Conservation (phyloP, 148 eudicot genomes). For the Salicornia ramosissima region DNA sequence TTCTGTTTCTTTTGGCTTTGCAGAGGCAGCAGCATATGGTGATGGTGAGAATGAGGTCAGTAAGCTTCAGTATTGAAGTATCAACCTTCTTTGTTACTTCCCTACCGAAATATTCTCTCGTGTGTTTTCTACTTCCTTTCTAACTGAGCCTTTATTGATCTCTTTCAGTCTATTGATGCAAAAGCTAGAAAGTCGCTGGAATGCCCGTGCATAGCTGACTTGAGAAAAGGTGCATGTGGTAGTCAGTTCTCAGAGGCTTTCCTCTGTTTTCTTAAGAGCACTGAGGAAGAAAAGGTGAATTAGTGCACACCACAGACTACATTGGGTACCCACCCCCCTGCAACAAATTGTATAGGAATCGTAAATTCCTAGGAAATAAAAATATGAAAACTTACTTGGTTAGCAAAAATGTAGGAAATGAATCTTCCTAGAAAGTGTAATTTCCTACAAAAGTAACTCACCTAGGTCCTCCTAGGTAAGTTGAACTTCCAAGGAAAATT, state of each 20-base stretch:
- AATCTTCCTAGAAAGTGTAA: too few relatives aligned
- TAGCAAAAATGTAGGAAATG: too few relatives aligned
- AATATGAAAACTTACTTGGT: too few relatives aligned
- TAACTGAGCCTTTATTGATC: conserved; percentile 12
- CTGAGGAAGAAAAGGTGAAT: conserved; percentile 82
- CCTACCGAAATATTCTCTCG: conserved; percentile 1
- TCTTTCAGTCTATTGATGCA: conserved; percentile 61
- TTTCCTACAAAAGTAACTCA: too few relatives aligned
- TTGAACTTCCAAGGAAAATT: too few relatives aligned
- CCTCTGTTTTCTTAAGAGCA: conserved; percentile 85
- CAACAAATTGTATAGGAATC: too few relatives aligned
- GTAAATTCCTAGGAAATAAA: too few relatives aligned
- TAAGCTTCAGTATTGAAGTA: conserved; percentile 16
- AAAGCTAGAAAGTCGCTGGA: conserved; percentile 78
- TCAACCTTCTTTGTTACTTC: conserved; percentile 17
- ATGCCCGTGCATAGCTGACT: conserved; percentile 86
- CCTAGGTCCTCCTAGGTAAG: too few relatives aligned
- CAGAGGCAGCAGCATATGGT: conserved; percentile 87
- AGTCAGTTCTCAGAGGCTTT: conserved; percentile 83
- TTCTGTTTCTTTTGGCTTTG: conserved; percentile 20
- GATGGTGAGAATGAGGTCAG: conserved; percentile 47
- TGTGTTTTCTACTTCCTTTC: conserved; percentile 3
- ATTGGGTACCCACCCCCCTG: too few relatives aligned
- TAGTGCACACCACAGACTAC: neutral
- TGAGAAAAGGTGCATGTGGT: conserved; percentile 76